Base-by-base conservation (phyloP, 2,329 filamentous ascomycete genomes). In the Clarireedia paspali region DNA sequence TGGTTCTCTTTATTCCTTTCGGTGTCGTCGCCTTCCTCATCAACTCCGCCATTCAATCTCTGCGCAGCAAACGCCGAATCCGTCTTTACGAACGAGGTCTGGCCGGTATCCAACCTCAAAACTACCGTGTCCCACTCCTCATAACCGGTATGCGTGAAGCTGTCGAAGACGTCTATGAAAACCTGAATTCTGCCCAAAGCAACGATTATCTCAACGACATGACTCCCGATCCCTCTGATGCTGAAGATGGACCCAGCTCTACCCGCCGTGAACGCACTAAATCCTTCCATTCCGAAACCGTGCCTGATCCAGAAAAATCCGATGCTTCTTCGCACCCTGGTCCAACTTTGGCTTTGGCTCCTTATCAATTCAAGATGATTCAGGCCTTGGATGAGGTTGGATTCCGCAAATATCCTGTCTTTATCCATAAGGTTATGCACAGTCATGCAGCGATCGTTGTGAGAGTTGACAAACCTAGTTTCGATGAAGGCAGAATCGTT, bases 401-500 rank as follows among this genome's bases (percentile, higher is more conserved):
- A 4, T 86, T 82, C 79, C 75, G 77, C 48, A 87, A 85, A 68
- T 85, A 82, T 61, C 81, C 79, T 0, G 82, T 91, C 3, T 85
- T 87, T 72, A 91, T 94, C 40, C 86, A 87, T 61, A 87, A 91
- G 5, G 79, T 83, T 54, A 74, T 77, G n/a, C 89, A 96, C 68
- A 89, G 82, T 58, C 92, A 97, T 70, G 92, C 91, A 0, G 91
- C 91, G 3, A 95, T 97, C 48, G 89, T 97, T 60, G 84, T 95
- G 38, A 81, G 92, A 39, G 81, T 77, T 57, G 81, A 87, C 40
- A 84, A 82, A 67, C 74, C 78, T 51, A 73, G 71, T 0, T 95
- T 91, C 64, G 76, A 79, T 2, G 91, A 97, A 71, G 92, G 92
- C 0, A 82, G 79, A 66, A 69, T 88, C 12, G 89, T 96, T 36